Conservation (phyloP, 345 rosid species). For the Mangifera indica region DNA sequence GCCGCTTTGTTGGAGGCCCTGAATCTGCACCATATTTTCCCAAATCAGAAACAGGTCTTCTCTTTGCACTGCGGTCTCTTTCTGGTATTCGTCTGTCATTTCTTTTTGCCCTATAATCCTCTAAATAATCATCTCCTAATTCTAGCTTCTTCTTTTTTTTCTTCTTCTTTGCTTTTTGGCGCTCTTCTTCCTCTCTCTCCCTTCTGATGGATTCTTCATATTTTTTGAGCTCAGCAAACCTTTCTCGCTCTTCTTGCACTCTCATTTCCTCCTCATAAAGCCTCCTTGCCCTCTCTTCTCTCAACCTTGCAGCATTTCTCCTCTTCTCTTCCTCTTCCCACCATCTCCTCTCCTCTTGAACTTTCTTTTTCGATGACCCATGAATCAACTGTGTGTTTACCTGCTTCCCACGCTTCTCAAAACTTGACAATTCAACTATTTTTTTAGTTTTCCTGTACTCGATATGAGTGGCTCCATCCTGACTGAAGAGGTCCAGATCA, state of each 20-base stretch:
- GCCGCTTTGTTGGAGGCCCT: constrained; percentile 73
- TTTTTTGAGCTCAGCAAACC: constrained; percentile 62
- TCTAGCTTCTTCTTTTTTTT: constrained; percentile 67
- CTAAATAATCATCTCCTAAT: constrained; percentile 56
- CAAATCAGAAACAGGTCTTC: constrained; percentile 51
- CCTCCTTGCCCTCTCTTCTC: constrained; percentile 51
- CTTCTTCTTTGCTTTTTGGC: constrained; percentile 72
- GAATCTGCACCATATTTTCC: constrained; percentile 48
- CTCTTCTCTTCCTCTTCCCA: constrained; percentile 82
- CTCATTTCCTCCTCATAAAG: constrained; percentile 41
- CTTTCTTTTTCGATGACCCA: constrained; percentile 53
- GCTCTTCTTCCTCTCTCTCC: constrained; percentile 86
- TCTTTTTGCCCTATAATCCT: constrained; percentile 50
- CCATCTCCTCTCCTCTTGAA: constrained; percentile 60
- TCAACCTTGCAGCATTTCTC: constrained; percentile 50
- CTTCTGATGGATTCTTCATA: constrained; percentile 68
- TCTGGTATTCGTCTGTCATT: constrained; percentile 59
- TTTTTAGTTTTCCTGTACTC: constrained; percentile 79
- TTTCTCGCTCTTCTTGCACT: constrained; percentile 59
- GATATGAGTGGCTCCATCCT: constrained; percentile 59
- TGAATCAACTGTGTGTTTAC: constrained; percentile 38
- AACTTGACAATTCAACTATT: constrained; percentile 72
- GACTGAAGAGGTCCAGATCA: constrained; percentile 70
- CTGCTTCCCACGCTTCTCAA: constrained; percentile 49
- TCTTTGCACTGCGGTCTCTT: constrained; percentile 66